Evolutionary conservation across 306 rosid genomes (phyloP), one percentile per base, ranked within the genome.

Genomic region (Boehmeria nivea): DNA sequence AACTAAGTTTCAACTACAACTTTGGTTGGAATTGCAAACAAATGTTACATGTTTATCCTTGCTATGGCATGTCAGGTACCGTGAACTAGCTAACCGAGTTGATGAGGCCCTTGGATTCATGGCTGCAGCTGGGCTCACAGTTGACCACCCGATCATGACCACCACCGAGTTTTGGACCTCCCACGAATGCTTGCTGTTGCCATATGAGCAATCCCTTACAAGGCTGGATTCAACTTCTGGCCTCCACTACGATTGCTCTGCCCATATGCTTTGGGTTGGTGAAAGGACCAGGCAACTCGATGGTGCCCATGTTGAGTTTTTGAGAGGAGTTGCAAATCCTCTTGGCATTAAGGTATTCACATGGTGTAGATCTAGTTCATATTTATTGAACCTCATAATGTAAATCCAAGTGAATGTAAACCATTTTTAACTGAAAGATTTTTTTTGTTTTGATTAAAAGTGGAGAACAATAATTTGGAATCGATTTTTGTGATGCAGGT

Each of bases 21-120:
- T 34, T 6, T 54, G 17, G 54, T 73, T 11, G 51, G 26, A 44
- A 17, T 34, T 46, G 40, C 9, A 43, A 24, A 37, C 49, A 39
- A 22, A 18, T 12, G 3, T 51, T 11, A 56, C 47, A 46, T 34
- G 46, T 66, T 67, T 17, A 25, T 28, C 16, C 12, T 60, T 59
- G 43, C 56, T 8, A 66, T 59, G 77, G 57, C 28, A 54, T 68
- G 79, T 20, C 71, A 87, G 96, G 76, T 91, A 91, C 78, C 99
- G 88, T 12, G 99, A 91, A 58, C 89, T 91, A 8, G 99, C 96
- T 68, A 57, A 74, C 77, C 81, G 99, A 34, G 99, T 91, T 14
- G 99, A 91, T 47, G 99, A 91, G 87, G 99, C 99, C 56, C 99
- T 91, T 60, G 99, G 99, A 52, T 91, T 91, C 78, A 91, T 91